A percentile compares a stretch with the other conserved stretches of the same genome.
Evolutionary conservation across 257 asterid genomes (phyloP).

Genomic region (Nicotiana tabacum): DNA sequence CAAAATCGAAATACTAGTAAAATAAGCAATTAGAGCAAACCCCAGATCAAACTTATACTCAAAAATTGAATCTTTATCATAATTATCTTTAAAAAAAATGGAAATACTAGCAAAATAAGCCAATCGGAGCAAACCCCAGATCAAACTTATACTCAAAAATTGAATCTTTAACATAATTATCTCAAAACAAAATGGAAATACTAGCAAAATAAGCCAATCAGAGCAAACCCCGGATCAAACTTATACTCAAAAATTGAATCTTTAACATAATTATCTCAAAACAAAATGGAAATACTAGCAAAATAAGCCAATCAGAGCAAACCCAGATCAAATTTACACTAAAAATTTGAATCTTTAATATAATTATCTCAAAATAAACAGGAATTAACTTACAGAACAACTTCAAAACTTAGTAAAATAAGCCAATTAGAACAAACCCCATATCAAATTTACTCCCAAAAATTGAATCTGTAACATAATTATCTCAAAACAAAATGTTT

Average conservation of each 20-base stretch:
- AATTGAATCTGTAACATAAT: not conserved
- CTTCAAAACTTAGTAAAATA: not conserved
- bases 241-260: not conserved
- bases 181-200: not conserved
- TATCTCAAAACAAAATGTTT: not conserved
- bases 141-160: not conserved
- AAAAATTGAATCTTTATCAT: not conserved
- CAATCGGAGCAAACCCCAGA: not conserved
- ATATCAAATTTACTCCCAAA: not conserved
- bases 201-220: not conserved
- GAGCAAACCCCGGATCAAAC: not conserved
- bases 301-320: not conserved
- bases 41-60: too few species aligned
- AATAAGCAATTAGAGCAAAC: not conserved
- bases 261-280: not conserved
- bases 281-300: not conserved
- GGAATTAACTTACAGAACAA: conserved; percentile 47
- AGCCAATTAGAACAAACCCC: not conserved
- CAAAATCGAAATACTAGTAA: not conserved
- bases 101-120: not conserved
- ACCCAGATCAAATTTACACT: not conserved
- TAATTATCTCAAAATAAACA: not conserved
- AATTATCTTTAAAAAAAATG: not conserved
- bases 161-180: not conserved
- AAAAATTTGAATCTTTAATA: not conserved